Evolutionary conservation across 495 filamentous ascomycete species (phyloP).

Genomic region (Patellaria atrata): DNA sequence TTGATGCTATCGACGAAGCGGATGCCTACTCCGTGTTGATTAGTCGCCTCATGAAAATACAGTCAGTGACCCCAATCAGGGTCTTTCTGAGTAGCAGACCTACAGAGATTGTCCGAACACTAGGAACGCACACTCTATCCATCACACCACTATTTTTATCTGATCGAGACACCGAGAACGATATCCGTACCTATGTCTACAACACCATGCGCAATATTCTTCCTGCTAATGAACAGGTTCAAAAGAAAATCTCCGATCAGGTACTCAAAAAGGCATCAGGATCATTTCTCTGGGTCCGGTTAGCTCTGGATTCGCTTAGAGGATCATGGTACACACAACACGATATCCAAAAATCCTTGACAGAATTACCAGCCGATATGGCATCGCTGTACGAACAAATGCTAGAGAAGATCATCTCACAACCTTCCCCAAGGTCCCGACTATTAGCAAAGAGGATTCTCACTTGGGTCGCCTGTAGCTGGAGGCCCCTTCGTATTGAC

Average conservation of each 20-base stretch:
- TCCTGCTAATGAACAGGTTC: slow-evolving; percentile 11
- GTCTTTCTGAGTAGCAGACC: slow-evolving; percentile 6
- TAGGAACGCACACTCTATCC: background rate
- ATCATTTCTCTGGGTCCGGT: slow-evolving; percentile 27
- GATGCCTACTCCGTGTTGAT: background rate
- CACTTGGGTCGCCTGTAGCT: slow-evolving; percentile 3
- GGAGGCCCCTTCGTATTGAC: slow-evolving; percentile 1
- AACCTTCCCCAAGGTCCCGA: no score
- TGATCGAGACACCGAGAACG: slow-evolving; percentile 15
- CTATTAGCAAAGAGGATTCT: slow-evolving; percentile 2
- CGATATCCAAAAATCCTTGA: slow-evolving; percentile 21
- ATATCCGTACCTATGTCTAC: slow-evolving; percentile 18
- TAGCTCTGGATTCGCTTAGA: slow-evolving; percentile 25
- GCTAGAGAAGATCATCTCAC: slow-evolving; percentile 12
- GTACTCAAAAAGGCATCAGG: slow-evolving; percentile 24
- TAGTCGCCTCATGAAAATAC: no score
- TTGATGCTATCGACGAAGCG: slow-evolving; percentile 32
- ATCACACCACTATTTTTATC: no score
- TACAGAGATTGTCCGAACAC: slow-evolving; percentile 1
- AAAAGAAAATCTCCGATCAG: slow-evolving; percentile 22
- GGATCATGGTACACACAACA: slow-evolving; percentile 20
- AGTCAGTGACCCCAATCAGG: no score
- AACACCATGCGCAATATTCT: slow-evolving; percentile 11
- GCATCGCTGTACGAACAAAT: slow-evolving; percentile 24
- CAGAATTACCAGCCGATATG: slow-evolving; percentile 28